Evolutionary conservation across 495 filamentous ascomycete genomes (phyloP), one percentile per base, ranked within the genome.

Genomic region (Podospora comata): DNA sequence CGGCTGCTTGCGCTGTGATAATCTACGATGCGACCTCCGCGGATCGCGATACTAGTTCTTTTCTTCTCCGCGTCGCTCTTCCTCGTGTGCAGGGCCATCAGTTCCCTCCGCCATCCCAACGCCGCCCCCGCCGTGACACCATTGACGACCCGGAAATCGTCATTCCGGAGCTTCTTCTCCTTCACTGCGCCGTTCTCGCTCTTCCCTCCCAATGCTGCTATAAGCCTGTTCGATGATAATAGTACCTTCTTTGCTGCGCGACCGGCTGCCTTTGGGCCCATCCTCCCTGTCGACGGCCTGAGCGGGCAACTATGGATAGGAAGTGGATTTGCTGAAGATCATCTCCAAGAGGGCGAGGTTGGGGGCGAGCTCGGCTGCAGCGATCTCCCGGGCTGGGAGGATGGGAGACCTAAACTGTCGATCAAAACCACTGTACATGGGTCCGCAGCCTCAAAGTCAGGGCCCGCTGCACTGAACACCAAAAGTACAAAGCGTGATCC

Each of bases 301-400:
- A 93, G 91, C 70, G 92, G 92, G 18, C 91, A 90, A 74, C 77
- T 97, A 57, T 97, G 94, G 93, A 87, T 96, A 60, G 94, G 93
- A 13, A 93, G 89, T 78, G 92, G 92, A 6, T 97, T 96, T 79
- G 87, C 89, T 16, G 93, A 96, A 69, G 90, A 92, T 70, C 84
- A 78, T 66, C 75, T 87, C 28, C 80, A 84, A 30, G 85, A 87
- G 67, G 87, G 88, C 19, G 86, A 88, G 20, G 78, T 85, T 1
- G 91, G 93, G 73, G 92, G 94, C 0, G 94, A 99, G 81, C 82
- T 97, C n/a, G 95, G 96, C 27, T 99, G 95, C 78, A 96, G 94
- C 70, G 95, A 98, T 85, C 90, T 97, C n/a, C 92, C 92, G 1
- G 93, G 92, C 4, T 97, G 95, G 94, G 87, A 86, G 53, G 88